Base-by-base conservation (phyloP, 495 filamentous ascomycete genomes). In the Sordaria brevicollis region DNA sequence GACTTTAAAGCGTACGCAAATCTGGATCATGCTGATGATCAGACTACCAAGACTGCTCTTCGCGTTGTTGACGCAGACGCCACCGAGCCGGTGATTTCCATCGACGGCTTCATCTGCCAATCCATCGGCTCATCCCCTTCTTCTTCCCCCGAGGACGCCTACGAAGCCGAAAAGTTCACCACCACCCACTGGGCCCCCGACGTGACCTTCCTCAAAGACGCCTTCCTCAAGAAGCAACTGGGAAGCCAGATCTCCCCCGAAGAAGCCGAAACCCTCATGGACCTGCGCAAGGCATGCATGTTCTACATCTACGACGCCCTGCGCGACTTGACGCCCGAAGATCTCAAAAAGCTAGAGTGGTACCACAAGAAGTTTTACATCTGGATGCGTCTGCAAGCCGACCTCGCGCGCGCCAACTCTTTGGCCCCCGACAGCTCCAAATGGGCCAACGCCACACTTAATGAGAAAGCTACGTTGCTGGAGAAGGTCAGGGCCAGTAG, bases 351-450 rank as follows among this genome's bases (percentile, higher is more conserved):
- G 4, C 36, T 78, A 29, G 72, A 72, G 37, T 70, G 72, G 73
- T 70, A 76, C 34, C 72, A 77, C 38, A 72, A 70, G 29, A 78
- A 77, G 66, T 78, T 78, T 49, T 78, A 78, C 68, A 71, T 77
- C n/a, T 78, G 76, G 76, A 78, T 78, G 76, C 33, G 68, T 9
- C 69, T 74, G 13, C 76, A 78, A 9, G 69, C 67, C 10, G 74
- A 77, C 57, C 65, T 77, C 11, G 76, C 76, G 0, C 66, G 71
- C 3, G 72, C 70, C 19, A 72, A 74, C 39, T 54, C 71, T 39
- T 71, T 77, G 2, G 76, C 67, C 0, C 76, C 75, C 0, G 39
- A 71, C n/a, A 77, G 76, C 68, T 71, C 68, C 67, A 21, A 67
- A 25, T 76, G 75, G 76, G 35, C 54, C 5, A 33, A 35, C 29